Evolutionary conservation across 306 rosid genomes (phyloP).

Genomic region (Glycyrrhiza uralensis): DNA sequence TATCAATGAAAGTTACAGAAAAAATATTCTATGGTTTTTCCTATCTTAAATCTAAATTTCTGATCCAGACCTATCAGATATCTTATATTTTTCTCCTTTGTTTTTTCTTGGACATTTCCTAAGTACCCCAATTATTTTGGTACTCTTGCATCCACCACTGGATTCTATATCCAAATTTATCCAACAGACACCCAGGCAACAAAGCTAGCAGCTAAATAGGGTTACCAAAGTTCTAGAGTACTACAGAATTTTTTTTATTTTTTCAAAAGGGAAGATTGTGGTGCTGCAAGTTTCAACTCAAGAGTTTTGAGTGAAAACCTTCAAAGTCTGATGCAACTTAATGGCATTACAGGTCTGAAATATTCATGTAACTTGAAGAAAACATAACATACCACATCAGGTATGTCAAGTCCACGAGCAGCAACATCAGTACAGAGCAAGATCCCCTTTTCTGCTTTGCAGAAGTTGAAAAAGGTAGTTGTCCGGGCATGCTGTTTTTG

Average conservation of each 20-base stretch:
- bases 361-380: conserved; percentile 1
- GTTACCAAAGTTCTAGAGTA: not conserved
- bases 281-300: not conserved
- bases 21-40: too few relatives aligned
- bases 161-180: not conserved
- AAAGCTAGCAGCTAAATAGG: not conserved
- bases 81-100: not conserved
- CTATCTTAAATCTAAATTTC: too few relatives aligned
- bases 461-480: conserved; percentile 66
- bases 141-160: not conserved
- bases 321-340: not conserved
- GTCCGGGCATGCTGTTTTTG: conserved; percentile 90
- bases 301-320: not conserved
- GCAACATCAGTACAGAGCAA: conserved; percentile 97
- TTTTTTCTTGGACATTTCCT: not conserved
- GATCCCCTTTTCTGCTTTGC: conserved; percentile 88
- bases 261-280: not conserved
- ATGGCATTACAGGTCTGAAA: not conserved
- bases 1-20: not conserved
- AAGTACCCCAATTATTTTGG: not conserved
- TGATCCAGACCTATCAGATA: too few relatives aligned
- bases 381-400: conserved; percentile 60
- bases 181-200: not conserved
- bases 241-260: not conserved
- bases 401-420: conserved; percentile 94